Evolutionary conservation across 2,329 filamentous ascomycete genomes (phyloP), one percentile per base, ranked within the genome.

Genomic region (Cladosporium sp.): DNA sequence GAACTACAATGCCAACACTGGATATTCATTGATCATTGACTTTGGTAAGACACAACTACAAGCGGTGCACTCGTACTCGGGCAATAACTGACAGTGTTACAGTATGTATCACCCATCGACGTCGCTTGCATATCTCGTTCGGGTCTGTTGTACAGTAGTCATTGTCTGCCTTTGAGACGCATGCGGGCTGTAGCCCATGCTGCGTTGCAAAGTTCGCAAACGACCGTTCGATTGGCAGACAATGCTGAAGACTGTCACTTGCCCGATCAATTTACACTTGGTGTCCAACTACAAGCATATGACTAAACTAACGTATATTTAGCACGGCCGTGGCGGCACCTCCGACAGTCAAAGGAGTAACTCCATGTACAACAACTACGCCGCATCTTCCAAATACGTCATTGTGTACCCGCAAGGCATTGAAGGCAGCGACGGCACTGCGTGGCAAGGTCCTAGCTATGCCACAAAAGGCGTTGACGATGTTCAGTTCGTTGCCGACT

Each of bases 371-470:
- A 81, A 80, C 36, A 80, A 82, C 59, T 72, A 78, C 15, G 68
- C 74, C 0, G 80, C 78, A 62, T 83, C 83, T 34, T 77, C 79
- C 11, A 65, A 83, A 30, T 80, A 79, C 4, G 79, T 84, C 47
- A 76, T 78, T 0, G 77, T 84, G 4, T 85, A 84, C 68, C 82
- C 82, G 1, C 74, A 82, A 68, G 81, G 80, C n/a, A 68, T 77
- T 1, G 71, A 71, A 54, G 55, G 64, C 14, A 47, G 14, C 32
- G 14, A 51, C 11, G 59, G 59, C n/a, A 14, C 59, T 6, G 44
- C 77, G 72, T 81, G 80, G 78, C 76, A 82, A 73, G 78, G 83
- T 66, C 66, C 73, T n/a, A 67, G 41, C 26, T 81, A 82, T 38
- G 77, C 80, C 4, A 74, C 76, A 7, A 74, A 78, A 1, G 30